Percentiles rank a stretch among this genome's conserved stretches.
These are phyloP conservation scores for Podospora bellae-mahoneyi DNA, from an alignment of 495 filamentous ascomycete genomes.

Conservation along the genomic window DNA sequence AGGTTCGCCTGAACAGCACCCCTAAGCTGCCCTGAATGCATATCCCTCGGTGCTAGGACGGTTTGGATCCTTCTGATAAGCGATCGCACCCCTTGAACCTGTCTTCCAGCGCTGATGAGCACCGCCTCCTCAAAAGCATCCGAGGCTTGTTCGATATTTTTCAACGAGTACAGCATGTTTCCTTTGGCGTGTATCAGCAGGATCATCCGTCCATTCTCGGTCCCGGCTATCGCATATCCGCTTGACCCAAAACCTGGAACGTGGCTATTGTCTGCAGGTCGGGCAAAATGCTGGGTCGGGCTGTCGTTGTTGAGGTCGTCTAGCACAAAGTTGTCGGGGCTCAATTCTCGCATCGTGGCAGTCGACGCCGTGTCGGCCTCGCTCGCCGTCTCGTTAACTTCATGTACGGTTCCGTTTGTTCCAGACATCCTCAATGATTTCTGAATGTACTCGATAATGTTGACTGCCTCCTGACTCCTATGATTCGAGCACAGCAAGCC, in stretches of 20 bases:
- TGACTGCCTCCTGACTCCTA: constrained; percentile 79
- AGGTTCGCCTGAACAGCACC: constrained; percentile 19
- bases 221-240: constrained; percentile 79
- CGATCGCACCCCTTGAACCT: constrained; percentile 67
- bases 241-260: constrained; percentile 72
- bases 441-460: constrained; percentile 89
- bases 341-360: constrained; percentile 18
- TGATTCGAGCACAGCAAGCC: constrained; percentile 80
- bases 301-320: constrained; percentile 28
- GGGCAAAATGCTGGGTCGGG: constrained; percentile 23
- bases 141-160: constrained; percentile 78
- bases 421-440: constrained; percentile 56
- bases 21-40: constrained; percentile 28
- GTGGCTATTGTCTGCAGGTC: constrained; percentile 44
- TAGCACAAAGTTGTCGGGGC: constrained; percentile 23
- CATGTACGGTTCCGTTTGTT: constrained; percentile 13
- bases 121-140: constrained; percentile 95
- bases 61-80: constrained; percentile 78
- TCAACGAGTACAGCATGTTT: constrained; percentile 93
- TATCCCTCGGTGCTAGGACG: constrained; percentile 55
- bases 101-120: constrained; percentile 75
- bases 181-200: constrained; percentile 93
- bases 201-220: constrained; percentile 90
- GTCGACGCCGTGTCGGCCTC: constrained; percentile 26
- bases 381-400: constrained; percentile 23